Evolutionary conservation across 441 rosid species (phyloP).

Genomic region (Viola pubescens): DNA sequence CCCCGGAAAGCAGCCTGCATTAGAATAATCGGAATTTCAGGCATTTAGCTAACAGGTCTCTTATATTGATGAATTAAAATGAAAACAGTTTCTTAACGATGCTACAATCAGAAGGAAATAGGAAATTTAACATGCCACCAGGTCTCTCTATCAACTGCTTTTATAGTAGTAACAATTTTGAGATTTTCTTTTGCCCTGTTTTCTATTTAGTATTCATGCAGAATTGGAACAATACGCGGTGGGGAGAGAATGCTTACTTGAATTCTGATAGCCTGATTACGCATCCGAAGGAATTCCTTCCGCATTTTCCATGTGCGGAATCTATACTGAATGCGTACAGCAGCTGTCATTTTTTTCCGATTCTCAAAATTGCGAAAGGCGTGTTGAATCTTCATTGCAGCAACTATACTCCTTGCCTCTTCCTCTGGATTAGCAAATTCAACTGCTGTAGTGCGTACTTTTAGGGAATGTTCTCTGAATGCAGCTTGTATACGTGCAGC

Average conservation of each 20-base stretch:
- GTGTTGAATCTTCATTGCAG: constrained; percentile 92
- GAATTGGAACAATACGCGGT: constrained; percentile 4
- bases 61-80: neutral
- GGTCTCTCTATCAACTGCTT: neutral
- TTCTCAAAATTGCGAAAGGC: constrained; percentile 67
- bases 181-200: neutral
- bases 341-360: constrained; percentile 73
- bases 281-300: constrained; percentile 63
- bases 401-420: constrained; percentile 68
- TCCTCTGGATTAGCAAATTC: constrained; percentile 48
- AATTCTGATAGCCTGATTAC: constrained; percentile 63
- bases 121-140: neutral
- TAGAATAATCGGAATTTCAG: constrained; percentile 8
- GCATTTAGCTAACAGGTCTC: neutral
- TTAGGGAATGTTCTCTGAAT: constrained; percentile 71
- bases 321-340: constrained; percentile 75
- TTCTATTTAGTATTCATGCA: neutral
- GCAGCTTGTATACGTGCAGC: constrained; percentile 91
- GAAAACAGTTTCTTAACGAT: neutral
- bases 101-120: neutral
- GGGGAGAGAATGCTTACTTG: constrained; percentile 49
- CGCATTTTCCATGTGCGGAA: constrained; percentile 85
- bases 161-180: neutral
- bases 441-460: constrained; percentile 48
- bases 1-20: constrained; percentile 86